Percentiles rank a stretch among this genome's conserved stretches.
phyloP scores from a whole-genome alignment of 345 rosid species.

The Sisymbrium irio region DNA sequence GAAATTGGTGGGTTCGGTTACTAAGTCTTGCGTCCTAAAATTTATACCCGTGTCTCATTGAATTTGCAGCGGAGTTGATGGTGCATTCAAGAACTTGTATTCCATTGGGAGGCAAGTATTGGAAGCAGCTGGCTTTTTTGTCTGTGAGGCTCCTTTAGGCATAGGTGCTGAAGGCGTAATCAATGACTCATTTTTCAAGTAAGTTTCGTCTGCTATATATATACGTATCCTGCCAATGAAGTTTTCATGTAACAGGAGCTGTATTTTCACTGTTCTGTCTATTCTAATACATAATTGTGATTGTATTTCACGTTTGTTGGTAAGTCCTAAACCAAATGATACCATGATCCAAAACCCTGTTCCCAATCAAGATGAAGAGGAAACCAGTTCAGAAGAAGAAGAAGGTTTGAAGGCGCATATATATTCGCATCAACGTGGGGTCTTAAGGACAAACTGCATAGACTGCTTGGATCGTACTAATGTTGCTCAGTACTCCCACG shows the following conservation, averaged over 20 bases:
- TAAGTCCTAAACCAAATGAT: constrained; percentile 12
- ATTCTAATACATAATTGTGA: not conserved
- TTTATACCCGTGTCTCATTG: not conserved
- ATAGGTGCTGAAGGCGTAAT: constrained; percentile 40
- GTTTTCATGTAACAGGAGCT: not conserved
- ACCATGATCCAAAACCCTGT: constrained; percentile 43
- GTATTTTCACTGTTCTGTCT: not conserved
- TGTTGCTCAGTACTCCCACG: constrained; percentile 83
- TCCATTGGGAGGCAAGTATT: constrained; percentile 35
- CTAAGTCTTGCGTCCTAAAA: not conserved
- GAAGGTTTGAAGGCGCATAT: constrained; percentile 29
- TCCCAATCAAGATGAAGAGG: constrained; percentile 30
- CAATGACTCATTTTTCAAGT: constrained; percentile 43
- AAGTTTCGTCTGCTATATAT: constrained; percentile 36
- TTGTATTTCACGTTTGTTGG: not conserved
- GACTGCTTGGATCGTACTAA: constrained; percentile 96
- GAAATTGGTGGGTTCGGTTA: not conserved
- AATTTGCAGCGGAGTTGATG: constrained; percentile 48
- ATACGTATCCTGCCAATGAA: not conserved
- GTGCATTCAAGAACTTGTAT: constrained; percentile 51
- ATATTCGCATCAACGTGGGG: constrained; percentile 59
- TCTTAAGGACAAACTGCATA: constrained; percentile 88
- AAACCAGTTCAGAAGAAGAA: constrained; percentile 19
- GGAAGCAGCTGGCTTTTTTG: constrained; percentile 59
- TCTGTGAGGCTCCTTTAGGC: constrained; percentile 46